Evolutionary conservation across 805 yeast genomes (phyloP).

Genomic region (Ogataea haglerorum): DNA sequence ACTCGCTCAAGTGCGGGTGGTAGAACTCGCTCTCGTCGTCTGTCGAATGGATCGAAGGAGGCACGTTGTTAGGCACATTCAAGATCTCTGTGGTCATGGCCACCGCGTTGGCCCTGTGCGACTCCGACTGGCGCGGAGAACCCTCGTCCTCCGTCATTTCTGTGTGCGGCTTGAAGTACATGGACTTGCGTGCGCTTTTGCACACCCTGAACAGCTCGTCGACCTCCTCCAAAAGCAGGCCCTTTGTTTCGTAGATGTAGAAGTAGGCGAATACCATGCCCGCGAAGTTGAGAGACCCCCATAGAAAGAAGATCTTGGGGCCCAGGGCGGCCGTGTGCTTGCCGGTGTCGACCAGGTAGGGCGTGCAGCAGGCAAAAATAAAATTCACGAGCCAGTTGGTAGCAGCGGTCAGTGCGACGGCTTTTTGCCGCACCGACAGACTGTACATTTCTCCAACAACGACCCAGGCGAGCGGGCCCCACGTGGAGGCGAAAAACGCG

Average conservation of each 20-base stretch:
- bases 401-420: constrained; percentile 72
- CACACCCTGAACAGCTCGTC: constrained; percentile 70
- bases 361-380: constrained; percentile 69
- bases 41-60: constrained; percentile 37
- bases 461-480: constrained; percentile 86
- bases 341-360: constrained; percentile 69
- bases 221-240: constrained; percentile 75
- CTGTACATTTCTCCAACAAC: constrained; percentile 64
- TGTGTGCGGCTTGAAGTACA: constrained; percentile 38
- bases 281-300: constrained; percentile 68
- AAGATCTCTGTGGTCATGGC: constrained; percentile 30
- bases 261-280: constrained; percentile 63
- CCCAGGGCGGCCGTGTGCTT: constrained; percentile 67
- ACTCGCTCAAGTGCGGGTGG: constrained; percentile 2
- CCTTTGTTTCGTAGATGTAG: constrained; percentile 75
- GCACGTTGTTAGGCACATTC: constrained; percentile 33
- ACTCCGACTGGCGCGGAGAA: neutral
- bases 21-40: constrained; percentile 24
- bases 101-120: constrained; percentile 1
- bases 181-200: constrained; percentile 49
- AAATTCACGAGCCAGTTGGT: constrained; percentile 81
- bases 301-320: constrained; percentile 68
- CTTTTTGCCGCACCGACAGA: constrained; percentile 70
- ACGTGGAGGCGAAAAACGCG: constrained; percentile 72
- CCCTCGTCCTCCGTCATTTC: neutral